phyloP scores from a whole-genome alignment of 1,139 yeast genomes.

The Scheffersomyces stambukii region DNA sequence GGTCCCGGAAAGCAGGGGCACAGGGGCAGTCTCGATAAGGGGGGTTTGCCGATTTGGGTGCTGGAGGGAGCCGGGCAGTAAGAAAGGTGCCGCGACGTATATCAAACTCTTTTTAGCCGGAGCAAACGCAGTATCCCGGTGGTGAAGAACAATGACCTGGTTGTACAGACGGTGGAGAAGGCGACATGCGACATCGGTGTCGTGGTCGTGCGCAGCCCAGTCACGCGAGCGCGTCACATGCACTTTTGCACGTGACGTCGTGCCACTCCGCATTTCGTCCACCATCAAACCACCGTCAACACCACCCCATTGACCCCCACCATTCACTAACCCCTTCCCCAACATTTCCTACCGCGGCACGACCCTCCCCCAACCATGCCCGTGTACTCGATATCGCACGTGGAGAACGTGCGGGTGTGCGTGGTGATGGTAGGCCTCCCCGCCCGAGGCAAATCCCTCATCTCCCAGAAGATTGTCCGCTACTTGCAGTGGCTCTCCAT shows the following conservation, averaged over 20 bases:
- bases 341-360: conserved; percentile 3
- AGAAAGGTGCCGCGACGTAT: too few species aligned
- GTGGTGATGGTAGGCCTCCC: conserved; percentile 76
- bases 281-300: conserved; percentile 1
- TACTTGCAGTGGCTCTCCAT: conserved; percentile 91
- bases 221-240: not conserved
- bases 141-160: too few species aligned
- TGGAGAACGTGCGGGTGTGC: conserved; percentile 66
- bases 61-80: too few species aligned
- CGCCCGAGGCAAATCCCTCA: conserved; percentile 65
- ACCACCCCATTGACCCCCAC: conserved; percentile 1
- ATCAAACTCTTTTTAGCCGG: too few species aligned
- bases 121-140: too few species aligned
- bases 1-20: too few species aligned
- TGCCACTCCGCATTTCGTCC: not conserved
- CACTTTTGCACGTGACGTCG: not conserved
- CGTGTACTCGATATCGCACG: conserved; percentile 70
- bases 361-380: conserved; percentile 41
- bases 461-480: conserved; percentile 80
- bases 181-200: not conserved
- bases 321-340: conserved; percentile 1
- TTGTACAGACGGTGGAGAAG: too few species aligned
- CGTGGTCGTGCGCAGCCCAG: not conserved
- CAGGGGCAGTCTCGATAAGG: too few species aligned
- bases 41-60: too few species aligned